Evolutionary conservation across 2,329 filamentous ascomycete genomes (phyloP).

Genomic region (Xylariales sp.): DNA sequence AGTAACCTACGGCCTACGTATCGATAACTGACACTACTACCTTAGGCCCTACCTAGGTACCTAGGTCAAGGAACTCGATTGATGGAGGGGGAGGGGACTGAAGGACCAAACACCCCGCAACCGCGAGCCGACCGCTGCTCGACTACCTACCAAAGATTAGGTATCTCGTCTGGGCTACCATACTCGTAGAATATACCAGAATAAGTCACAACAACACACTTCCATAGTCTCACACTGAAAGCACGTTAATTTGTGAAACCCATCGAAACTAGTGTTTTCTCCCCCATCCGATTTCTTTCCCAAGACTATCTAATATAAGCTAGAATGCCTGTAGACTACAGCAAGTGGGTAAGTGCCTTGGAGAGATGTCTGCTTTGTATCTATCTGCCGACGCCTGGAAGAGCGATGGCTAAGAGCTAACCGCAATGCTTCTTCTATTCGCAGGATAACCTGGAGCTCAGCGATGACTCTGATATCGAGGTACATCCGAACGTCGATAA

Average conservation of each 20-base stretch:
- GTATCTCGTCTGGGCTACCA: neutral
- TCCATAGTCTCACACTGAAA: neutral
- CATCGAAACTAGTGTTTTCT: neutral
- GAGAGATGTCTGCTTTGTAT: constrained; percentile 3
- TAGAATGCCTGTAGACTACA: constrained; percentile 68
- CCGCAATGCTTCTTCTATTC: constrained; percentile 30
- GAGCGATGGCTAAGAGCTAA: constrained; percentile 6
- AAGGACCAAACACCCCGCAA: constrained; percentile 13
- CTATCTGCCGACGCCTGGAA: neutral
- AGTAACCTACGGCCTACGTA: no score
- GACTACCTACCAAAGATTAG: neutral
- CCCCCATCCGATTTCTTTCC: neutral
- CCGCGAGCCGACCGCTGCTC: neutral
- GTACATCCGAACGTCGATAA: constrained; percentile 99
- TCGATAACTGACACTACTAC: no score
- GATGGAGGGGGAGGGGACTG: neutral
- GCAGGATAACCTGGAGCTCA: constrained; percentile 91
- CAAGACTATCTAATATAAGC: constrained; percentile 18
- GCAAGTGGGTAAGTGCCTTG: constrained; percentile 70
- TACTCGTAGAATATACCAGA: constrained; percentile 28
- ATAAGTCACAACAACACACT: constrained; percentile 7
- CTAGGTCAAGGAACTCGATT: neutral
- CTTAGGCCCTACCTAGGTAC: no score
- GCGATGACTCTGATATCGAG: constrained; percentile 97
- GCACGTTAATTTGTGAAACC: neutral